Evolutionary conservation across 2,329 filamentous ascomycete species (phyloP), one percentile per base, ranked within the genome.

Genomic region (Cyphellophora europaea): DNA sequence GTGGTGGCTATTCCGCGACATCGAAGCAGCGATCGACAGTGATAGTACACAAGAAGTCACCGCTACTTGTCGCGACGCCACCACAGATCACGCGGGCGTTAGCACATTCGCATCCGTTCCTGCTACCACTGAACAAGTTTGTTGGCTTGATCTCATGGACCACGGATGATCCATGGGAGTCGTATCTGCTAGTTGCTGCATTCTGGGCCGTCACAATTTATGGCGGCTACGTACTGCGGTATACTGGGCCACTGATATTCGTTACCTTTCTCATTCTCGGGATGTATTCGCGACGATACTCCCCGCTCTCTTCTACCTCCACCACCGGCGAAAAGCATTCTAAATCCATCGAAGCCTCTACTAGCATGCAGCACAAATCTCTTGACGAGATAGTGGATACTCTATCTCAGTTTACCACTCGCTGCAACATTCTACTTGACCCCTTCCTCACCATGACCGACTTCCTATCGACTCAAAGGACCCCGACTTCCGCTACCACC

Each of bases 331-430:
- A 79, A 54, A 80, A 74, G 51, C 71, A 71, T 36, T 25, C 38
- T 3, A 64, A 64, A 19, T 58, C 59, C 2, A 64, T 68, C 6
- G 83, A 86, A 49, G 54, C 62, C 11, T 74, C 71, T 5, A 77
- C 72, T 41, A 80, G 79, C 27, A 79, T 81, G 40, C 84, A 91
- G 50, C 85, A 94, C 52, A 95, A 95, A 66, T 95, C 87, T 33
- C 62, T 98, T 34, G 91, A 98, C 56, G 91, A 98, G 62, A 98
- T 98, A 41, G 83, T 98, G 37, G 88, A 96, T 49, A 93, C 85
- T 0, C 64, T 98, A 29, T 86, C 87, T 56, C 78, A 87, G 46
- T 85, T 98, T 49, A 96, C 89, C 0, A 82, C 81, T 4, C 74
- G 91, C 32, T 95, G 91, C 60, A 94, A 95, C 57, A 81, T 94